Percentiles rank a stretch among this genome's conserved stretches.
Conservation (phyloP, 75 land plant genomes). For the Pinus taeda region DNA sequence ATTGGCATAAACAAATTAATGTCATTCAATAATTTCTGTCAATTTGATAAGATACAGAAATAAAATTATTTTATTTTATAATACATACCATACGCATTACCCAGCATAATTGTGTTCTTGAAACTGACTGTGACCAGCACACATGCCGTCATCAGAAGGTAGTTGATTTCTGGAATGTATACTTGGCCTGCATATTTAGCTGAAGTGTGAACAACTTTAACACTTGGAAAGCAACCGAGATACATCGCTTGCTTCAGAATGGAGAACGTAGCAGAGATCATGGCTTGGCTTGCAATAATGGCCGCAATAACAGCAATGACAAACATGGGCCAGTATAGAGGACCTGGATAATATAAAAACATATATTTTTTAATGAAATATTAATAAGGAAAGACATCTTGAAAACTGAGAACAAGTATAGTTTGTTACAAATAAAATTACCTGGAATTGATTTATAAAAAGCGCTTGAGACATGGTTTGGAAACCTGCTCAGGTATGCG, state of each 20-base stretch:
- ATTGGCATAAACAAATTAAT: too few species aligned
- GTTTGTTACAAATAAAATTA: constrained; percentile 2
- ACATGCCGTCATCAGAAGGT: constrained; percentile 55
- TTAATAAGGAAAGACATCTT: neutral
- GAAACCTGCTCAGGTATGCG: constrained; percentile 38
- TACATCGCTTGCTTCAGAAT: constrained; percentile 62
- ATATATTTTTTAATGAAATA: neutral
- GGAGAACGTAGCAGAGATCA: constrained; percentile 78
- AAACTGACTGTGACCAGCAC: constrained; percentile 48
- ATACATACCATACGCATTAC: constrained; percentile 77
- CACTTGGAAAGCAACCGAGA: constrained; percentile 71
- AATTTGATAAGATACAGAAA: too few species aligned
- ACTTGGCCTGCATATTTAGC: constrained; percentile 61
- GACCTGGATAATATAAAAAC: constrained; percentile 21
- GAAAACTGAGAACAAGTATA: neutral
- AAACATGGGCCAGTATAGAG: constrained; percentile 78
- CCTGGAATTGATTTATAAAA: constrained; percentile 74
- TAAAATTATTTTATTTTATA: too few species aligned
- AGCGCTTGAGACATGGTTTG: constrained; percentile 23
- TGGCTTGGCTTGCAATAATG: constrained; percentile 81
- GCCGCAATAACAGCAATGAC: constrained; percentile 64
- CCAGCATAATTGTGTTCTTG: constrained; percentile 41
- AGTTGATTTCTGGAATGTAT: constrained; percentile 78
- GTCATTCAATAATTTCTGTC: too few species aligned
- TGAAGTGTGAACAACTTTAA: constrained; percentile 80